A percentile compares a stretch with the other conserved stretches of the same genome.
Conservation (phyloP, 106 monocot species). For the Dendrobium nobile region DNA sequence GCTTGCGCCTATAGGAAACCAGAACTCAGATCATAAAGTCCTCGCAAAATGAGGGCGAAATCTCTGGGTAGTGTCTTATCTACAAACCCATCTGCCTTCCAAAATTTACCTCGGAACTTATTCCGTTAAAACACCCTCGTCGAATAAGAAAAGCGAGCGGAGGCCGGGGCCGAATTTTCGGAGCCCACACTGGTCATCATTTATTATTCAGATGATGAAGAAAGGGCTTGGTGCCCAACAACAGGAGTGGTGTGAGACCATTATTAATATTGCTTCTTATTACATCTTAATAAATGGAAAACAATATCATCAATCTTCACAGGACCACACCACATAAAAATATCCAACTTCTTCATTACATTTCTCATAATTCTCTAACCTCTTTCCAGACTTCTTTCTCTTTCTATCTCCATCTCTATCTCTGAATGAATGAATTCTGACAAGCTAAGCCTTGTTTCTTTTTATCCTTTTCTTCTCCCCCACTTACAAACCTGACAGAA, state of each 20-base stretch:
- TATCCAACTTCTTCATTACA: not conserved
- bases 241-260: not conserved
- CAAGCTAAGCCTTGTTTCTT: not conserved
- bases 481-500: not conserved
- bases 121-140: too few relatives aligned
- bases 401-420: not conserved
- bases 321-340: conserved; percentile 2
- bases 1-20: too few relatives aligned
- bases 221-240: not conserved
- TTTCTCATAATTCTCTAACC: not conserved
- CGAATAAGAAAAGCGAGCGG: too few relatives aligned
- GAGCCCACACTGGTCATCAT: not conserved
- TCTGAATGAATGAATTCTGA: conserved; percentile 1
- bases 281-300: not conserved
- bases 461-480: not conserved
- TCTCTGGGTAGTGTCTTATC: too few relatives aligned
- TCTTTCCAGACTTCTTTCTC: not conserved
- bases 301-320: not conserved
- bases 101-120: too few relatives aligned
- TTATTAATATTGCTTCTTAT: not conserved
- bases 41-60: too few relatives aligned
- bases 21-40: too few relatives aligned
- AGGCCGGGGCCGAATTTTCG: too few relatives aligned
- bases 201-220: conserved; percentile 10
- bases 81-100: too few relatives aligned